phyloP scores from a whole-genome alignment of 768 basidiomycete genomes.

The Leucocoprinus sp. region DNA sequence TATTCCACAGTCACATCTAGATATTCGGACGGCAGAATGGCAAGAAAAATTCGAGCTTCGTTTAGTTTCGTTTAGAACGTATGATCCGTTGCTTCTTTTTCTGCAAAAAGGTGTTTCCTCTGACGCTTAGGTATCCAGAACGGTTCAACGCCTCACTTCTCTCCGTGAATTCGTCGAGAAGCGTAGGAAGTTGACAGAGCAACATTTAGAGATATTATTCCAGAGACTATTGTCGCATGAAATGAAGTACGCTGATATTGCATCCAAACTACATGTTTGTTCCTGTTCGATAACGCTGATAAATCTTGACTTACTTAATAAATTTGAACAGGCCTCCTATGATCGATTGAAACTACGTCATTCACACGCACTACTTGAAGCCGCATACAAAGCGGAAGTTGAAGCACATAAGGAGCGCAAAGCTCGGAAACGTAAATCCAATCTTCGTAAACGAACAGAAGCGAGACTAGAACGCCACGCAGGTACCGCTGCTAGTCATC shows the following conservation, averaged over 20 bases:
- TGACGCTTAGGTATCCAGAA: conserved; percentile 16
- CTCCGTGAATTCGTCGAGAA: conserved; percentile 21
- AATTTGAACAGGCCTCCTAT: conserved; percentile 21
- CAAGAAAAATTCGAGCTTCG: conserved; percentile 24
- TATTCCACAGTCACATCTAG: conserved; percentile 20
- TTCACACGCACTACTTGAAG: conserved; percentile 21
- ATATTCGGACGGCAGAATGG: conserved; percentile 25
- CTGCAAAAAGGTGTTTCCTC: background rate
- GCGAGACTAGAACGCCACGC: conserved; percentile 25
- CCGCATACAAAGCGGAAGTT: conserved; percentile 19
- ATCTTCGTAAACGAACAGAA: conserved; percentile 25
- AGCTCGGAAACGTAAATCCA: conserved; percentile 20
- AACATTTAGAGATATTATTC: conserved; percentile 21
- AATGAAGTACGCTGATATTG: conserved; percentile 28
- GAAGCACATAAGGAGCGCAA: conserved; percentile 22
- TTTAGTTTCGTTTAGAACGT: conserved; percentile 28
- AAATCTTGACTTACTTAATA: no score
- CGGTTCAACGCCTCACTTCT: conserved; percentile 22
- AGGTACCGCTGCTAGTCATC: conserved; percentile 23
- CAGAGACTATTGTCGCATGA: conserved; percentile 32
- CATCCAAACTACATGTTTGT: conserved; percentile 28
- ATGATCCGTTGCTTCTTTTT: conserved; percentile 12
- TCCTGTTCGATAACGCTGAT: conserved; percentile 4
- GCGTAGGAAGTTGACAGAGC: conserved; percentile 19
- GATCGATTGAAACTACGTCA: conserved; percentile 27